These are phyloP conservation scores for Pseudogymnoascus sp. DNA, from an alignment of 2,329 filamentous ascomycete species.

Conservation along the genomic window DNA sequence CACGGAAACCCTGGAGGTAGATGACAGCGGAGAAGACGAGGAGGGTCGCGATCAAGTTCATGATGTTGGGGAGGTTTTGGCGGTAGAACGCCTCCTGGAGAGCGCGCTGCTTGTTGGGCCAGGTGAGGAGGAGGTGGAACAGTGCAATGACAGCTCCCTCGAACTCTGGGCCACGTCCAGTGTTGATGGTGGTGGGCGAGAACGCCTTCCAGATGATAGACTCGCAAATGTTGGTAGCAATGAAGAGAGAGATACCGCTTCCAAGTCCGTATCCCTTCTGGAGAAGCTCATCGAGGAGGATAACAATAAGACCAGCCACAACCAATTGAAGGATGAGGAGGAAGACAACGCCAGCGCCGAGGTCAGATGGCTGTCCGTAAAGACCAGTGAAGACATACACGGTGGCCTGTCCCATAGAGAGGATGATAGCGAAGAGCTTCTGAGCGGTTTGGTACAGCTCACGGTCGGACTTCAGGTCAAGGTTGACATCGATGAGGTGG, in stretches of 20 bases:
- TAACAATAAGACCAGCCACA: conserved; percentile 95
- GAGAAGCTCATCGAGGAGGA: conserved; percentile 95
- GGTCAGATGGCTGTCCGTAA: conserved; percentile 92
- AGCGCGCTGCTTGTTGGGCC: conserved; percentile 98
- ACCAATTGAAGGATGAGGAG: conserved; percentile 97
- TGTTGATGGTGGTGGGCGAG: conserved; percentile 98
- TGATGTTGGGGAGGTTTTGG: conserved; percentile 98
- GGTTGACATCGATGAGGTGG: conserved; percentile 99
- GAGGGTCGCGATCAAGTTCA: conserved; percentile 93
- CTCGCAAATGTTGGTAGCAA: conserved; percentile 99
- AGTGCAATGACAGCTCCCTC: conserved; percentile 97
- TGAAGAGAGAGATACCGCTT: conserved; percentile 98
- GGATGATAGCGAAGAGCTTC: conserved; percentile 96
- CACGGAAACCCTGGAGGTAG: conserved; percentile 98
- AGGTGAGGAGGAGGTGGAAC: conserved; percentile 95
- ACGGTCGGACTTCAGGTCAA: conserved; percentile 98
- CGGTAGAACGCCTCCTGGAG: conserved; percentile 98
- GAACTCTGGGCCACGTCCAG: conserved; percentile 96
- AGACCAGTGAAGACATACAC: conserved; percentile 98
- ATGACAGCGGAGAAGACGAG: conserved; percentile 94
- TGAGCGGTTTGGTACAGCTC: conserved; percentile 99
- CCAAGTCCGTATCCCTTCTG: conserved; percentile 99
- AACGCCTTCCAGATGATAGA: conserved; percentile 99
- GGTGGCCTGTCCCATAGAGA: conserved; percentile 94
- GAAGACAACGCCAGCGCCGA: conserved; percentile 96